These are phyloP conservation scores for Cochlearia excelsa DNA, from an alignment of 345 rosid genomes.

Conservation along the genomic window DNA sequence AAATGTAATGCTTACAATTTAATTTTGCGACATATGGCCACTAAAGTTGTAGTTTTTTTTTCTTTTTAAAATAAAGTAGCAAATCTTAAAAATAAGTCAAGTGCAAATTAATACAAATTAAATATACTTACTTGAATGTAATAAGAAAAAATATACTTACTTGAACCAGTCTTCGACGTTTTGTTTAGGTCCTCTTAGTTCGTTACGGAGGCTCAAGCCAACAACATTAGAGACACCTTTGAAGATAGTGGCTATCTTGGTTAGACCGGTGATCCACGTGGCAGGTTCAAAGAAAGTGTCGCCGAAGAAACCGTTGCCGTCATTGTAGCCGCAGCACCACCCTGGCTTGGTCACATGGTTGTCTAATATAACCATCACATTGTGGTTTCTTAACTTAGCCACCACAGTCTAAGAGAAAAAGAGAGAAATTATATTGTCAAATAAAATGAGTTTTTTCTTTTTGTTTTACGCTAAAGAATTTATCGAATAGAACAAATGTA, in stretches of 20 bases:
- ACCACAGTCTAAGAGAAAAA: conserved; percentile 56
- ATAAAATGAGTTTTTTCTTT: not conserved
- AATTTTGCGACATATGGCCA: no score
- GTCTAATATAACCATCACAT: conserved; percentile 85
- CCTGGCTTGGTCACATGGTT: conserved; percentile 90
- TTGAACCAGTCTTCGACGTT: conserved; percentile 81
- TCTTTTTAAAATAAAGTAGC: no score
- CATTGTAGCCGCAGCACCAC: conserved; percentile 78
- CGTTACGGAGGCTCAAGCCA: conserved; percentile 95
- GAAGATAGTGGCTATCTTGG: conserved; percentile 66
- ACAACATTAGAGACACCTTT: conserved; percentile 59
- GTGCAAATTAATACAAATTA: no score
- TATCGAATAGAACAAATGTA: no score
- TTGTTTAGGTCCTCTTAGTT: conserved; percentile 83
- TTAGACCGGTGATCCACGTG: conserved; percentile 62
- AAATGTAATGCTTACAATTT: no score
- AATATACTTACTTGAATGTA: no score
- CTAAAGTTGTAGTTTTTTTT: no score
- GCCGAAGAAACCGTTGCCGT: conserved; percentile 94
- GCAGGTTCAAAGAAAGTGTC: conserved; percentile 73
- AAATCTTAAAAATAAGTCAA: no score
- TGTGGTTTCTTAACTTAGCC: conserved; percentile 57
- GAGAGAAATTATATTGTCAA: not conserved
- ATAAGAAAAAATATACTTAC: conserved; percentile 37
- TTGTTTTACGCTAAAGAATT: no score